Evolutionary conservation across 2,329 filamentous ascomycete species (phyloP).

Genomic region (Ophiocordyceps camponoti-saundersi): DNA sequence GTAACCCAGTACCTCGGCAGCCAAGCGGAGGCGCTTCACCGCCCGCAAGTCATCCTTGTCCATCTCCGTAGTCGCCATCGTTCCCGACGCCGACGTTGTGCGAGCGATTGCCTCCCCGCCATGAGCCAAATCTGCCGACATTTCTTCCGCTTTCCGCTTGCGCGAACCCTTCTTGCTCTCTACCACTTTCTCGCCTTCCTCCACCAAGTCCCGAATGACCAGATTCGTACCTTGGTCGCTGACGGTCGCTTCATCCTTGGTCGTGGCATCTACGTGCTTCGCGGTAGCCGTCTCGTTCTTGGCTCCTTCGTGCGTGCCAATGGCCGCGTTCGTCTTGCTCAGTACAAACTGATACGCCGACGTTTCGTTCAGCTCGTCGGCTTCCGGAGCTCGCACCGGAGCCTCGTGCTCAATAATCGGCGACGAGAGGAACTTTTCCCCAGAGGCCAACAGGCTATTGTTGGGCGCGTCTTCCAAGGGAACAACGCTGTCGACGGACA

Average conservation of each 20-base stretch:
- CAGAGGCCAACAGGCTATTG: neutral
- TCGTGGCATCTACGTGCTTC: neutral
- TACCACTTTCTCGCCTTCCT: no score
- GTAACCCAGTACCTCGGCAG: neutral
- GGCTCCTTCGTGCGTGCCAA: neutral
- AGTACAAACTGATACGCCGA: constrained; percentile 14
- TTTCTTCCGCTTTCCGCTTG: no score
- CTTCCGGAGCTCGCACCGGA: neutral
- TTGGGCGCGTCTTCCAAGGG: neutral
- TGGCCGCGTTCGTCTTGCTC: constrained; percentile 8
- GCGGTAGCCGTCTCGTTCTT: no score
- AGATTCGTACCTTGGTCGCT: no score
- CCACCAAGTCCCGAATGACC: no score
- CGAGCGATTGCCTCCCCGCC: no score
- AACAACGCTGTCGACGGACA: neutral
- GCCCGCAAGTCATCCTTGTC: neutral
- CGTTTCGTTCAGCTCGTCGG: constrained; percentile 9
- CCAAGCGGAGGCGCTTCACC: neutral
- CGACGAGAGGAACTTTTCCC: neutral
- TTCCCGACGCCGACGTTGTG: neutral
- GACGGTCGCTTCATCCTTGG: neutral
- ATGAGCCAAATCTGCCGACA: no score
- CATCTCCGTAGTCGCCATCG: neutral
- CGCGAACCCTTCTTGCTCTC: no score
- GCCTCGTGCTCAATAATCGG: neutral